Conservation (phyloP, 164 flowering plant genomes). For the Berberis thunbergii region DNA sequence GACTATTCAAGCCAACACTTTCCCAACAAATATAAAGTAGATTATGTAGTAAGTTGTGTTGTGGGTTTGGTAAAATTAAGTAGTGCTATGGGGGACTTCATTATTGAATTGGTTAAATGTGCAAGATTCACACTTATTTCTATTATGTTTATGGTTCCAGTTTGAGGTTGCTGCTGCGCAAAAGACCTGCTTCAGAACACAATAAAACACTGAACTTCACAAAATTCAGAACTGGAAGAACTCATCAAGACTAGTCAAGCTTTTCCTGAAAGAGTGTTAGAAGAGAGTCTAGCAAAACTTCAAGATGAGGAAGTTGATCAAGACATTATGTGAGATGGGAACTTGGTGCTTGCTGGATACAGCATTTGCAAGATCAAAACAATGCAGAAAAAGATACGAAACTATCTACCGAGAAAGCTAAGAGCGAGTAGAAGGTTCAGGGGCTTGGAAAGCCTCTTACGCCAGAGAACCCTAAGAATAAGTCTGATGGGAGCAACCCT, state of each 20-base stretch:
- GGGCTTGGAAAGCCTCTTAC: conserved; percentile 88
- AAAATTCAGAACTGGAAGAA: conserved; percentile 43
- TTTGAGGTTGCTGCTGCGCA: conserved; percentile 81
- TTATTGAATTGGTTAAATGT: too few relatives aligned
- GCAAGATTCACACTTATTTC: background rate
- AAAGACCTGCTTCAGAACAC: conserved; percentile 35
- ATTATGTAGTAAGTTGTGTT: too few relatives aligned
- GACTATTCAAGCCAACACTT: too few relatives aligned
- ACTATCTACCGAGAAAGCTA: conserved; percentile 46
- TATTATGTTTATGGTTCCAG: conserved; percentile 30
- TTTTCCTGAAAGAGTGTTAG: conserved; percentile 63
- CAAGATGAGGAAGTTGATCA: conserved; percentile 41
- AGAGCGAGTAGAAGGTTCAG: conserved; percentile 78
- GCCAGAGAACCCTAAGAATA: conserved; percentile 59
- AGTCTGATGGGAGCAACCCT: conserved; percentile 30
- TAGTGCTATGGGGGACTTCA: too few relatives aligned
- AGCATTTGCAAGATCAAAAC: conserved; percentile 90
- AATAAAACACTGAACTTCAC: conserved; percentile 25
- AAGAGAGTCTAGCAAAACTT: conserved; percentile 71
- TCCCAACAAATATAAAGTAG: too few relatives aligned
- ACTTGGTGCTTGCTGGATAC: conserved; percentile 99
- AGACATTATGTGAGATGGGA: conserved; percentile 84
- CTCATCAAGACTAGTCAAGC: conserved; percentile 33
- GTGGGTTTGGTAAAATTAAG: too few relatives aligned
- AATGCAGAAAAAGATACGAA: conserved; percentile 89